Percentiles rank a stretch among this genome's conserved stretches.
Conservation (phyloP, 306 rosid genomes). For the Acmispon strigosus region DNA sequence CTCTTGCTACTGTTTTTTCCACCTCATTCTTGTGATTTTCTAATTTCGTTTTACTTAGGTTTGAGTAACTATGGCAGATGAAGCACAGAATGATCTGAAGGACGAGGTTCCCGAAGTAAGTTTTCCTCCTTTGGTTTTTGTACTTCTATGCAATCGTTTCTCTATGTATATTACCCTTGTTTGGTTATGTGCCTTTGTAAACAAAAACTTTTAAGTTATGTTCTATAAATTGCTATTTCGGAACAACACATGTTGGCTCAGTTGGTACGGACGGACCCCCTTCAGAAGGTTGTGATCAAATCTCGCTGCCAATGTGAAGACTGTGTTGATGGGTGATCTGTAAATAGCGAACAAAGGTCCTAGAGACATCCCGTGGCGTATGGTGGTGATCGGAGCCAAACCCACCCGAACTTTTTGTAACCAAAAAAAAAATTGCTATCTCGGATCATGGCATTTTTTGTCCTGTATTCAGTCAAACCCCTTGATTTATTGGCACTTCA, state of each 20-base stretch:
- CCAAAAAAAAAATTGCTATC: not conserved
- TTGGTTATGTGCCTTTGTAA: not conserved
- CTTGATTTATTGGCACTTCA: not conserved
- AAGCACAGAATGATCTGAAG: constrained; percentile 41
- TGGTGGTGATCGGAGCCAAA: no score
- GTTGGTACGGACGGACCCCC: no score
- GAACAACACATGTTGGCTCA: no score
- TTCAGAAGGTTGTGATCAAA: no score
- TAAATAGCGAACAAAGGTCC: no score
- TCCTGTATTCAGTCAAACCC: not conserved
- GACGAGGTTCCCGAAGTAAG: constrained; percentile 66
- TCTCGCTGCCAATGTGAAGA: no score
- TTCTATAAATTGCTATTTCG: no score
- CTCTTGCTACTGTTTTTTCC: not conserved
- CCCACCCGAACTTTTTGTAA: no score
- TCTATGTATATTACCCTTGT: not conserved
- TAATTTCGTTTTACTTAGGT: not conserved
- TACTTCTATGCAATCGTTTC: not conserved
- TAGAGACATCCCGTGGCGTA: no score
- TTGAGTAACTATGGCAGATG: constrained; percentile 58
- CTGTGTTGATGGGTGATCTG: no score
- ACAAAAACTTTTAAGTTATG: not conserved
- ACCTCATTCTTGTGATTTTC: not conserved
- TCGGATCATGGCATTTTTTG: not conserved
- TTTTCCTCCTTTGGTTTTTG: not conserved